phyloP scores from a whole-genome alignment of 2,329 filamentous ascomycete genomes.

The Graphiopsis chlorocephala region DNA sequence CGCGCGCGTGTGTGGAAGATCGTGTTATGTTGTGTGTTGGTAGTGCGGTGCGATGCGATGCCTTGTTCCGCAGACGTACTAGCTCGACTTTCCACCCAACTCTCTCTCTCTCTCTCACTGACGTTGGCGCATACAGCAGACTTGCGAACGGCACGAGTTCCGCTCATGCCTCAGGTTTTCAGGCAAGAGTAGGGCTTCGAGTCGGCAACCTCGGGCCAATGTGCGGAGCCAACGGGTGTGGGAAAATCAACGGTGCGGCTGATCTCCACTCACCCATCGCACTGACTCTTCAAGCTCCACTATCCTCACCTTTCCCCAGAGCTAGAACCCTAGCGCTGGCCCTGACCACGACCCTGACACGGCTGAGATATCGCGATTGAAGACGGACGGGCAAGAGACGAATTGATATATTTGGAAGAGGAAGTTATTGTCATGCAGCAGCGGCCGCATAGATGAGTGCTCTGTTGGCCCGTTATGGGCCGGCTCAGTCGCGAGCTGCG shows the following conservation, averaged over 20 bases:
- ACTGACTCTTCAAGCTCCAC: constrained; percentile 10
- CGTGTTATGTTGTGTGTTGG: not conserved
- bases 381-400: not conserved
- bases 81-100: not conserved
- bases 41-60: not conserved
- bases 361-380: not conserved
- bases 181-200: not conserved
- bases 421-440: not conserved
- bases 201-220: not conserved
- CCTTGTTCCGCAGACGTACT: not conserved
- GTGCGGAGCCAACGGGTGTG: not conserved
- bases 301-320: constrained; percentile 14
- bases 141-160: not conserved
- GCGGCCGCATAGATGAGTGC: not conserved
- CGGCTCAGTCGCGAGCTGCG: not conserved
- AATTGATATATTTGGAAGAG: not conserved
- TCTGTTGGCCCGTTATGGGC: not conserved
- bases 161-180: not conserved
- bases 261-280: not conserved
- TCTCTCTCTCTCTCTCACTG: no score
- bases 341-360: constrained; percentile 8
- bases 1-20: not conserved
- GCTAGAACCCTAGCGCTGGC: constrained; percentile 10
- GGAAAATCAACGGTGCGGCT: not conserved
- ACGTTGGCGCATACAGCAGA: constrained; percentile 4